phyloP scores from a whole-genome alignment of 768 basidiomycete species.

The Collybiopsis confluens region DNA sequence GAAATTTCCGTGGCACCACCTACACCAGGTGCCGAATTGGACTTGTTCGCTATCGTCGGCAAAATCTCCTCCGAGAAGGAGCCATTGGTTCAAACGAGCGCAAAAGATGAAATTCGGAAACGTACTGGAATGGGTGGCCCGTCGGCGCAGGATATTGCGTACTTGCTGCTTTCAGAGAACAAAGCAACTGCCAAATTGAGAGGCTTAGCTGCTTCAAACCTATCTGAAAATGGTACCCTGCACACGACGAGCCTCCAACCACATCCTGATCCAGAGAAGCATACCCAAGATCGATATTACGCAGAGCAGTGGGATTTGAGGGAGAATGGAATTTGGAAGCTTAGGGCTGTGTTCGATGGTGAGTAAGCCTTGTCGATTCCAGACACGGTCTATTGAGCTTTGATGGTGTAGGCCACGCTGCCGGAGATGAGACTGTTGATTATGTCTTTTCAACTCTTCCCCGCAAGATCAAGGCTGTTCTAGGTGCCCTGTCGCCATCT shows the following conservation, averaged over 20 bases:
- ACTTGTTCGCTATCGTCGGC: background rate
- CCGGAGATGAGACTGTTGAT: conserved; percentile 43
- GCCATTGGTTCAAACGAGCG: background rate
- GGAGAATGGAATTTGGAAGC: conserved; percentile 31
- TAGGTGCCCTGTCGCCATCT: conserved; percentile 11
- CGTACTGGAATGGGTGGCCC: conserved; percentile 2
- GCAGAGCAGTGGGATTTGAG: conserved; percentile 23
- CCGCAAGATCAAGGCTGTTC: conserved; percentile 22
- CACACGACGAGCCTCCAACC: conserved; percentile 35
- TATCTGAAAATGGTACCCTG: background rate
- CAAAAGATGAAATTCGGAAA: background rate
- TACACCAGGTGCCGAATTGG: background rate
- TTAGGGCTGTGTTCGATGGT: conserved; percentile 49
- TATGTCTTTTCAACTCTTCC: conserved; percentile 33
- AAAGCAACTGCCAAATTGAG: background rate
- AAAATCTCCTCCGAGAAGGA: background rate
- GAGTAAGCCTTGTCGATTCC: background rate
- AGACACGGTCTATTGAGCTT: conserved; percentile 32
- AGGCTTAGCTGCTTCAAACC: background rate
- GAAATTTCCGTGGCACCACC: conserved; percentile 1
- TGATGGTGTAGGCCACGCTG: background rate
- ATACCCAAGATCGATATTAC: conserved; percentile 43
- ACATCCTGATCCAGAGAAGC: conserved; percentile 32
- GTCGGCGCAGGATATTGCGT: background rate
- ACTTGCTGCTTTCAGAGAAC: background rate